Evolutionary conservation across 2,329 filamentous ascomycete genomes (phyloP).

Genomic region (Hymenoscyphus albidus): DNA sequence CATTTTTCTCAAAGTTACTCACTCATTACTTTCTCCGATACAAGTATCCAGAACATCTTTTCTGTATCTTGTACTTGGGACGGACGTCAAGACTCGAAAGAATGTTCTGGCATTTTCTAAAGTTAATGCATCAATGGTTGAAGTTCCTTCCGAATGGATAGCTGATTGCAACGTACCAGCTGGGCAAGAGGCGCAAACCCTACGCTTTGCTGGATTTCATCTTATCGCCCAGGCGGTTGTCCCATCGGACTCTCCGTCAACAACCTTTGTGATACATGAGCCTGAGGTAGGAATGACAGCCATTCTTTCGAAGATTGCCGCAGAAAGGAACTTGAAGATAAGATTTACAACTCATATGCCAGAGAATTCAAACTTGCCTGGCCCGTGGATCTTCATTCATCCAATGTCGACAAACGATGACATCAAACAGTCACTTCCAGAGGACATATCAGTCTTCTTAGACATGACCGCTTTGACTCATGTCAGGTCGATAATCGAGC

Average conservation of each 20-base stretch:
- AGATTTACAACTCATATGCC: not conserved
- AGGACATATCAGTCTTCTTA: not conserved
- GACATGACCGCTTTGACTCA: not conserved
- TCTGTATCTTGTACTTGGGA: slow-evolving; percentile 1
- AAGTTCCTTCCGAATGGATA: not conserved
- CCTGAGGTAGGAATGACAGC: slow-evolving; percentile 3
- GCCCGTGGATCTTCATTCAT: slow-evolving; percentile 1
- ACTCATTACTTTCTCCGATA: not conserved
- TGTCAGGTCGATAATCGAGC: not conserved
- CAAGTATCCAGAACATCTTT: not conserved
- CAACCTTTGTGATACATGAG: slow-evolving; percentile 1
- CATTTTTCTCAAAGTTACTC: not conserved
- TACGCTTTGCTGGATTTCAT: not conserved
- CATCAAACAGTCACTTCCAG: not conserved
- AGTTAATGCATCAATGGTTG: slow-evolving; percentile 2
- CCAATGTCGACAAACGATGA: not conserved
- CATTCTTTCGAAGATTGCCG: not conserved
- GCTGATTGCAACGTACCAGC: not conserved
- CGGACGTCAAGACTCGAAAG: not conserved
- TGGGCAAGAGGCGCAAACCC: not conserved
- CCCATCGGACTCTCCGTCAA: not conserved
- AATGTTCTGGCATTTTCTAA: not conserved
- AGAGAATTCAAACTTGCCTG: not conserved
- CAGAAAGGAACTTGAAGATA: not conserved
- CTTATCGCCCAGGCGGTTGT: not conserved